phyloP scores from a whole-genome alignment of 768 basidiomycete species.

The Tubosaeta brunneosetosa region DNA sequence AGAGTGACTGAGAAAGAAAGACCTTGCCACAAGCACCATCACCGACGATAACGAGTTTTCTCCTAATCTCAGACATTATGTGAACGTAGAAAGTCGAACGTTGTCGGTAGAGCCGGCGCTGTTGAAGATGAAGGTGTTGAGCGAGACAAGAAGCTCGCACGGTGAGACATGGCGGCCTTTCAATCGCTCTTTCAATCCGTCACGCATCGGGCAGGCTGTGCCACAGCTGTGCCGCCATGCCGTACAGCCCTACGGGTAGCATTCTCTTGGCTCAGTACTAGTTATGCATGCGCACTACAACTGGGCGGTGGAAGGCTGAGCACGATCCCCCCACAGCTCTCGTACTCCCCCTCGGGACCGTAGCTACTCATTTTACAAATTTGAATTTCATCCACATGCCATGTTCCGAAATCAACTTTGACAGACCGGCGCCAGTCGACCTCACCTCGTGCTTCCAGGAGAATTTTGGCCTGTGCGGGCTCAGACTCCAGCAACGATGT shows the following conservation, averaged over 20 bases:
- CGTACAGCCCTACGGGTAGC: slow-evolving; percentile 10
- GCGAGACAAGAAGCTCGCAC: slow-evolving; percentile 36
- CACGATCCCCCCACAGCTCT: slow-evolving; percentile 35
- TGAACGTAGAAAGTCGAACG: slow-evolving; percentile 32
- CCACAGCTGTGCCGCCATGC: slow-evolving; percentile 31
- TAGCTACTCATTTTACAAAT: slow-evolving; percentile 70
- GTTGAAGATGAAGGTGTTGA: slow-evolving; percentile 35
- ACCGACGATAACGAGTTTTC: slow-evolving; percentile 98
- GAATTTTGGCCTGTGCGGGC: slow-evolving; percentile 8
- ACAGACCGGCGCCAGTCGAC: slow-evolving; percentile 20
- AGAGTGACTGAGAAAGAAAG: slow-evolving; percentile 2
- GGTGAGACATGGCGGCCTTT: slow-evolving; percentile 34
- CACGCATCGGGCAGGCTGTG: slow-evolving; percentile 15
- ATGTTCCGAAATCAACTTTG: slow-evolving; percentile 48
- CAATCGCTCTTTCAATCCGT: slow-evolving; percentile 31
- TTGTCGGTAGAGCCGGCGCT: slow-evolving; percentile 32
- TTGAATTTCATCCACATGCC: slow-evolving; percentile 52
- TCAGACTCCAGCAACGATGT: slow-evolving; percentile 30
- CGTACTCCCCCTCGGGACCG: slow-evolving; percentile 59
- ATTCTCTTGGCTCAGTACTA: background rate
- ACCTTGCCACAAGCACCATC: slow-evolving; percentile 98
- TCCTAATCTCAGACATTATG: slow-evolving; percentile 93
- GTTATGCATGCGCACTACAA: background rate
- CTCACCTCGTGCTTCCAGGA: slow-evolving; percentile 1
- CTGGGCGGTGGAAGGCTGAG: background rate